Base-by-base conservation (phyloP, 768 basidiomycete species). In the Amanita subjunquillea region DNA sequence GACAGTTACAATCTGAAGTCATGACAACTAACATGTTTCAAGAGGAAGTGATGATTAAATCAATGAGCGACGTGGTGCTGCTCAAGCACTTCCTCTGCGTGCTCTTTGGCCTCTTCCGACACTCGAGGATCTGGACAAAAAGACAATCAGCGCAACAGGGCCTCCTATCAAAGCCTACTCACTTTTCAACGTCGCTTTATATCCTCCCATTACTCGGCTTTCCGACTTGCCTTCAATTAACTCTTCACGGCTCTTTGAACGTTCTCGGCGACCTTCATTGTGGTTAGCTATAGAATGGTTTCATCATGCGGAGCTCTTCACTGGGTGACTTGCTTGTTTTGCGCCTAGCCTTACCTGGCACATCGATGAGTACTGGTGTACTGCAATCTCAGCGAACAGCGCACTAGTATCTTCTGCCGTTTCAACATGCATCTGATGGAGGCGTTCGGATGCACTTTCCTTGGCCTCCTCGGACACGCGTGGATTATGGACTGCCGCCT, bases 401-500 rank as follows among this genome's bases (percentile, higher is more conserved):
- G 10, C 15, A 51, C 50, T 17, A 20, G 29, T 43, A 8, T 30
- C n/a, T 43, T 29, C 29, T 17, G 36, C 8, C 20, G 20, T 45
- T 32, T 58, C 53, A 27, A 54, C 37, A 6, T 59, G 62, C 60
- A 69, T 63, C 6, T 68, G 57, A 15, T 74, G 66, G n/a, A 84
- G 70, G 9, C 69, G 67, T 42, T 74, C 64, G 8, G 58, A 58
- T 6, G 80, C 82, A 15, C 69, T 68, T 41, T 67, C 63, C 60
- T 80, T 80, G 0, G 80, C 82, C 54, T 75, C 74, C 0, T 70
- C 67, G 3, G 78, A 80, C 41, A 81, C 77, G 48, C 76, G 69
- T 9, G 79, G 80, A 62, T 85, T 84, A 58, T 73, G 64, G 2
- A 80, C 68, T 7, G 81, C 68, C 8, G 82, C 80, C 60, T 80